Conservation (phyloP, 2,329 filamentous ascomycete species). For the Cryphonectria naterciae region DNA sequence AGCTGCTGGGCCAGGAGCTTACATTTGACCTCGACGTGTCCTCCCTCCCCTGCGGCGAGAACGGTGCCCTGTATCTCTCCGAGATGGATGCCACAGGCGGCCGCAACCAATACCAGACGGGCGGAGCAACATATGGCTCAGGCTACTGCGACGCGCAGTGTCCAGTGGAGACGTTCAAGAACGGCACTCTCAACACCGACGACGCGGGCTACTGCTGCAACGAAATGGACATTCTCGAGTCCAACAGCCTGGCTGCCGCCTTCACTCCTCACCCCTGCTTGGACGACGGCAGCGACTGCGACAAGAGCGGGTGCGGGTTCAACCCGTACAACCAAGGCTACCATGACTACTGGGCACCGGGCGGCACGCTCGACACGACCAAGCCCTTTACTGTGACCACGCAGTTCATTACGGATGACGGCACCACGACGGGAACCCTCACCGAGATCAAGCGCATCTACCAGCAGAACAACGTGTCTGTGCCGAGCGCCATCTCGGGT, state of each 20-base stretch:
- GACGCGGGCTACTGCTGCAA: constrained; percentile 51
- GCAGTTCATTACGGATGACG: constrained; percentile 46
- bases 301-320: constrained; percentile 63
- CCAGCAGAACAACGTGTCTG: constrained; percentile 49
- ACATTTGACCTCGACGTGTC: constrained; percentile 68
- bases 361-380: constrained; percentile 51
- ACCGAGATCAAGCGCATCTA: constrained; percentile 50
- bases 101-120: constrained; percentile 42
- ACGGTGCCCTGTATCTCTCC: constrained; percentile 55
- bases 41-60: constrained; percentile 63
- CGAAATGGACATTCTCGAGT: constrained; percentile 60
- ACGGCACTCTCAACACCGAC: constrained; percentile 47
- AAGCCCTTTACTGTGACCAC: constrained; percentile 45
- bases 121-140: constrained; percentile 50
- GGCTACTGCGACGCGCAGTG: constrained; percentile 49
- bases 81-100: constrained; percentile 55
- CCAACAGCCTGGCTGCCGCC: constrained; percentile 60
- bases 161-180: constrained; percentile 44
- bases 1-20: constrained; percentile 62
- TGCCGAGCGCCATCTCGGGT: constrained; percentile 36
- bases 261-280: constrained; percentile 61
- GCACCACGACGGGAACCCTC: constrained; percentile 44
- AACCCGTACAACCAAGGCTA: constrained; percentile 34
- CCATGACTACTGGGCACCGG: constrained; percentile 35
- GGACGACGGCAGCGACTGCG: constrained; percentile 46